These are phyloP conservation scores for Collybia sordida DNA, from an alignment of 768 basidiomycete species.

Conservation along the genomic window DNA sequence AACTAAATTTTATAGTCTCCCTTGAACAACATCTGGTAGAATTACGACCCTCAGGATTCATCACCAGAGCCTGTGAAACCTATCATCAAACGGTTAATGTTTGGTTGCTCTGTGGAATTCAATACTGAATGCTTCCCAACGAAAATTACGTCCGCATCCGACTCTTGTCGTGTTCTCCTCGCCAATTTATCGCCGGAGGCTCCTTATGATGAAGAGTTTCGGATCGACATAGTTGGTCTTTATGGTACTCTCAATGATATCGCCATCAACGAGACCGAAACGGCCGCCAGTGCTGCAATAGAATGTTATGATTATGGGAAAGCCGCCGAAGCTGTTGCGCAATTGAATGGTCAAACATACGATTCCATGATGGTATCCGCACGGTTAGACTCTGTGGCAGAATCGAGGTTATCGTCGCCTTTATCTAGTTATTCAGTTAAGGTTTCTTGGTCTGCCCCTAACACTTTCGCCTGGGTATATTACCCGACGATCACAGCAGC, in stretches of 20 bases:
- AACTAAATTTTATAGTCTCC: no score
- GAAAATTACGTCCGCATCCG: slow-evolving; percentile 33
- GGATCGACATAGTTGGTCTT: slow-evolving; percentile 21
- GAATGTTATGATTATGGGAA: slow-evolving; percentile 27
- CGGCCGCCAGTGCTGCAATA: slow-evolving; percentile 15
- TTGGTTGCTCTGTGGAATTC: slow-evolving; percentile 28
- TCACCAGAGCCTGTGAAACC: no score
- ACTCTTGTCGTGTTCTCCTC: slow-evolving; percentile 32
- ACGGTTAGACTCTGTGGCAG: slow-evolving; percentile 22
- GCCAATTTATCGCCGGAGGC: slow-evolving; percentile 37
- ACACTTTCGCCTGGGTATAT: slow-evolving; percentile 42
- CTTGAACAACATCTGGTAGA: no score
- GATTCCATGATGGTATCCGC: slow-evolving; percentile 23
- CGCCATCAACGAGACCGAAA: slow-evolving; percentile 18
- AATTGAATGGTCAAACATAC: slow-evolving; percentile 30
- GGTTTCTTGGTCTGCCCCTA: slow-evolving; percentile 45
- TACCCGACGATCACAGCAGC: slow-evolving; percentile 43
- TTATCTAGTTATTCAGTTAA: slow-evolving; percentile 30
- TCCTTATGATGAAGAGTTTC: slow-evolving; percentile 23
- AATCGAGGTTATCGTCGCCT: slow-evolving; percentile 9
- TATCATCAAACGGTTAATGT: slow-evolving; percentile 10
- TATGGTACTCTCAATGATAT: slow-evolving; percentile 29
- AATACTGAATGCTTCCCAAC: slow-evolving; percentile 26
- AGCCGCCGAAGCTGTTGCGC: slow-evolving; percentile 31
- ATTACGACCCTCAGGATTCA: no score